phyloP scores from a whole-genome alignment of 768 basidiomycete species.

The Phlebiopsis gigantea region DNA sequence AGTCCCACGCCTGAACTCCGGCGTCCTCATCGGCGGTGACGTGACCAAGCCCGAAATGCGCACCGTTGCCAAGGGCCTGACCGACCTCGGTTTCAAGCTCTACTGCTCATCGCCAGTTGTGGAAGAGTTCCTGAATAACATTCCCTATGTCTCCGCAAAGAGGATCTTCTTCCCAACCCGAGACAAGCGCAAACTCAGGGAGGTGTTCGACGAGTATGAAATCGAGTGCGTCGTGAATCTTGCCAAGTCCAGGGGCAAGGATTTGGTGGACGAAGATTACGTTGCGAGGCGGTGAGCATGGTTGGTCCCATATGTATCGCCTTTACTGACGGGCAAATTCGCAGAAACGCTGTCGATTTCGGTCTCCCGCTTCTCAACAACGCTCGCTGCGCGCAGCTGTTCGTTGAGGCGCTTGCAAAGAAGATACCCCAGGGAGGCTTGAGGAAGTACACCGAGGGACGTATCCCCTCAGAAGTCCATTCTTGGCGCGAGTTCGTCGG shows the following conservation, averaged over 20 bases:
- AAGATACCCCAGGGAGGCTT: slow-evolving; percentile 82
- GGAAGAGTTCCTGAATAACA: slow-evolving; percentile 73
- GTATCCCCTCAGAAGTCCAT: slow-evolving; percentile 84
- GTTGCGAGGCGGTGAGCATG: slow-evolving; percentile 77
- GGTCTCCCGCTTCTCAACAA: slow-evolving; percentile 91
- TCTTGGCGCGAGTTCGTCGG: slow-evolving; percentile 92
- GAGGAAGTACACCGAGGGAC: slow-evolving; percentile 77
- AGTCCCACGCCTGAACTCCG: slow-evolving; percentile 75
- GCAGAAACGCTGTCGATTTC: slow-evolving; percentile 92
- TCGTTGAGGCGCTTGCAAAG: slow-evolving; percentile 81
- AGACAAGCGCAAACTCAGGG: slow-evolving; percentile 91
- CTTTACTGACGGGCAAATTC: slow-evolving; percentile 6
- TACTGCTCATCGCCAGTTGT: slow-evolving; percentile 81
- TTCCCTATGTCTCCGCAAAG: slow-evolving; percentile 76
- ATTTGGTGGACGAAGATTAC: slow-evolving; percentile 89
- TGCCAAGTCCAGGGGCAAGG: slow-evolving; percentile 68
- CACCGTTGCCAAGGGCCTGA: slow-evolving; percentile 71
- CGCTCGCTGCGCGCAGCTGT: slow-evolving; percentile 80
- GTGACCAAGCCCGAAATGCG: slow-evolving; percentile 82
- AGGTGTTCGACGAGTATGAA: slow-evolving; percentile 91
- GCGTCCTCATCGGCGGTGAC: slow-evolving; percentile 92
- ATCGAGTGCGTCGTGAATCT: slow-evolving; percentile 95
- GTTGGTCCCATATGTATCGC: neutral
- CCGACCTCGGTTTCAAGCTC: slow-evolving; percentile 90
- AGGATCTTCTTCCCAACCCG: slow-evolving; percentile 95